Evolutionary conservation across 1,139 yeast species (phyloP).

Genomic region (Blastobotrys petasosporus): DNA sequence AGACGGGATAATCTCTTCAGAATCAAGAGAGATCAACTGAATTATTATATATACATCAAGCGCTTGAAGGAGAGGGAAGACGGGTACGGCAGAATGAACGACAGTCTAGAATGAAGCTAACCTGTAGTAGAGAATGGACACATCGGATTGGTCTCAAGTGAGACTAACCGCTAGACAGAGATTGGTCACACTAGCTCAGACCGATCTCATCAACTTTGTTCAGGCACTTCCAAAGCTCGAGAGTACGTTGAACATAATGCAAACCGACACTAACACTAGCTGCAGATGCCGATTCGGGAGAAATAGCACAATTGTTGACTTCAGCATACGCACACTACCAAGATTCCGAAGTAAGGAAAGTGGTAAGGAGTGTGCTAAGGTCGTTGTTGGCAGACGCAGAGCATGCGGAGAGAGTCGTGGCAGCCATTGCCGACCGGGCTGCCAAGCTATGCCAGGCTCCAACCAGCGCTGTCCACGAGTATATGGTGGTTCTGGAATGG

Average conservation of each 20-base stretch:
- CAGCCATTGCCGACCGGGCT: conserved; percentile 33
- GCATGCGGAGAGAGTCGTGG: conserved; percentile 31
- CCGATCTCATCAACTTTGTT: conserved; percentile 8
- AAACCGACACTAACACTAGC: neutral
- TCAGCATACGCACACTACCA: conserved; percentile 11
- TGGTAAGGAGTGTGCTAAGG: conserved; percentile 10
- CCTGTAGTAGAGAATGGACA: neutral
- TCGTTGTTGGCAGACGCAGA: conserved; percentile 2
- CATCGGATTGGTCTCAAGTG: conserved; percentile 11
- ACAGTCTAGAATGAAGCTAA: too few species aligned
- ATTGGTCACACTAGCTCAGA: conserved; percentile 6
- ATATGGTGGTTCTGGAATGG: conserved; percentile 56
- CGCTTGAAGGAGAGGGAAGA: too few species aligned
- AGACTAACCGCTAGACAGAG: conserved; percentile 5
- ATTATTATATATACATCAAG: too few species aligned
- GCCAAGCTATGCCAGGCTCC: conserved; percentile 11
- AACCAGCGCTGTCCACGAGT: conserved; percentile 46
- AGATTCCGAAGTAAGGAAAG: conserved; percentile 13
- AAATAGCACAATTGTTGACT: conserved; percentile 12
- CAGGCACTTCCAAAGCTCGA: conserved; percentile 8
- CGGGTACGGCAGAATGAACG: too few species aligned
- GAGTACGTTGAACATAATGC: conserved; percentile 3
- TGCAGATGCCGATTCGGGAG: conserved; percentile 5
- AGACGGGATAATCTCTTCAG: too few species aligned
- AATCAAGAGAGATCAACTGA: too few species aligned